phyloP scores from a whole-genome alignment of 768 basidiomycete genomes.

The Lactifluus subvellereus region DNA sequence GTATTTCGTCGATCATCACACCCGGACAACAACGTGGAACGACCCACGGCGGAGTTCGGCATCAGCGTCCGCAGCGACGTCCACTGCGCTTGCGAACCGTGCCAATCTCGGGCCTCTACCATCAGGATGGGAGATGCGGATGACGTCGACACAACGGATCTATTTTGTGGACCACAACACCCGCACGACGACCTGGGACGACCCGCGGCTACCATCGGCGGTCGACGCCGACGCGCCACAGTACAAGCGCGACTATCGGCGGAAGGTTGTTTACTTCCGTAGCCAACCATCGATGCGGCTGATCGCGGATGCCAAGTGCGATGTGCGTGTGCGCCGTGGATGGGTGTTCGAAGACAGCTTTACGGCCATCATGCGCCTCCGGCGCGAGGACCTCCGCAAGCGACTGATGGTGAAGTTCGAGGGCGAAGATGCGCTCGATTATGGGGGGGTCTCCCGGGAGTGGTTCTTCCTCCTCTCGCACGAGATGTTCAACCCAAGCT shows the following conservation, averaged over 20 bases:
- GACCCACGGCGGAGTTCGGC: constrained; percentile 68
- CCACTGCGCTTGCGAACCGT: constrained; percentile 34
- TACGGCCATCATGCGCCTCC: constrained; percentile 74
- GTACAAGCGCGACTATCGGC: constrained; percentile 89
- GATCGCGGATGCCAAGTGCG: constrained; percentile 69
- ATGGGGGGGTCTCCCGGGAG: constrained; percentile 76
- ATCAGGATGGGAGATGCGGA: constrained; percentile 92
- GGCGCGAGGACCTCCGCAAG: constrained; percentile 64
- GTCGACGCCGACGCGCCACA: constrained; percentile 89
- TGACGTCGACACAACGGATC: constrained; percentile 76
- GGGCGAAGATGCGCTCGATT: constrained; percentile 75
- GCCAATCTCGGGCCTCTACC: constrained; percentile 67
- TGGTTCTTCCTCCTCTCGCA: constrained; percentile 85
- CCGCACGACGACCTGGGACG: constrained; percentile 89
- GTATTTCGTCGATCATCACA: constrained; percentile 71
- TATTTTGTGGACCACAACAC: constrained; percentile 94
- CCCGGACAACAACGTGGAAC: constrained; percentile 86
- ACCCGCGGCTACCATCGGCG: constrained; percentile 77
- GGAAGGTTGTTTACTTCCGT: constrained; percentile 90
- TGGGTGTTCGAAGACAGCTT: constrained; percentile 87
- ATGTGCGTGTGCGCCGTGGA: constrained; percentile 74
- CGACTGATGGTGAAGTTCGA: constrained; percentile 71
- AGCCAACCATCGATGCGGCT: constrained; percentile 81
- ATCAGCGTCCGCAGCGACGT: constrained; percentile 40
- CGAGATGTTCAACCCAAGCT: constrained; percentile 77